Evolutionary conservation across 106 monocot genomes (phyloP).

Genomic region (Amphibolis antarctica): DNA sequence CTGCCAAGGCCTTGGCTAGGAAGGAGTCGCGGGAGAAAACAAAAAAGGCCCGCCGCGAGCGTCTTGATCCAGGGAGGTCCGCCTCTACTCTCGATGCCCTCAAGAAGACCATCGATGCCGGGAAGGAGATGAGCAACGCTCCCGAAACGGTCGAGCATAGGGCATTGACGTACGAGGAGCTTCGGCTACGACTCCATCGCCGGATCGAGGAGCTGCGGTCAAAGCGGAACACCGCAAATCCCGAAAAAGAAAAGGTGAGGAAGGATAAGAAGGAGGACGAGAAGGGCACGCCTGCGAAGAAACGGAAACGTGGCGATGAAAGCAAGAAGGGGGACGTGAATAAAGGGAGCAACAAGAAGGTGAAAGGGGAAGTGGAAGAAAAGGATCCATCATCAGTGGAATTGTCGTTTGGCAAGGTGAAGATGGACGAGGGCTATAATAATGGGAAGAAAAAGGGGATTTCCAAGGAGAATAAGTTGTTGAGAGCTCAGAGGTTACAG

Average conservation of each 20-base stretch:
- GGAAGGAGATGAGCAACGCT: constrained; percentile 3
- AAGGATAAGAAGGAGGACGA: constrained; percentile 6
- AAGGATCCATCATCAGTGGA: background rate
- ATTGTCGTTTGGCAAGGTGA: background rate
- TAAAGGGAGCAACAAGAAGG: constrained; percentile 6
- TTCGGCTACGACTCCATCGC: constrained; percentile 43
- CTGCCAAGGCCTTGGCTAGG: constrained; percentile 51
- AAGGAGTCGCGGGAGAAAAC: constrained; percentile 55
- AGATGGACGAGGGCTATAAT: background rate
- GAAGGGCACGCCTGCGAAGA: constrained; percentile 12
- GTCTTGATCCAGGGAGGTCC: constrained; percentile 46
- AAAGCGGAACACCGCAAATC: constrained; percentile 34
- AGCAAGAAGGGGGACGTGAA: background rate
- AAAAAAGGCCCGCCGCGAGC: constrained; percentile 55
- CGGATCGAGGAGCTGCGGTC: constrained; percentile 62
- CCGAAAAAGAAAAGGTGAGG: constrained; percentile 3
- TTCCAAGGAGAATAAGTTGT: constrained; percentile 46
- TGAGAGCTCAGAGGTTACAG: constrained; percentile 41
- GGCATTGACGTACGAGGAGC: constrained; percentile 72
- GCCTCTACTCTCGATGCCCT: constrained; percentile 59
- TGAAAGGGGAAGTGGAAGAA: constrained; percentile 1
- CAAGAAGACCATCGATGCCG: constrained; percentile 26
- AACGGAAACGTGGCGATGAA: constrained; percentile 28
- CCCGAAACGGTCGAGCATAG: constrained; percentile 16
- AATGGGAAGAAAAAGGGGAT: background rate